Percentiles rank a stretch among this genome's conserved stretches.
These are phyloP conservation scores for Verbena officinalis DNA, from an alignment of 257 asterid species.

Conservation along the genomic window DNA sequence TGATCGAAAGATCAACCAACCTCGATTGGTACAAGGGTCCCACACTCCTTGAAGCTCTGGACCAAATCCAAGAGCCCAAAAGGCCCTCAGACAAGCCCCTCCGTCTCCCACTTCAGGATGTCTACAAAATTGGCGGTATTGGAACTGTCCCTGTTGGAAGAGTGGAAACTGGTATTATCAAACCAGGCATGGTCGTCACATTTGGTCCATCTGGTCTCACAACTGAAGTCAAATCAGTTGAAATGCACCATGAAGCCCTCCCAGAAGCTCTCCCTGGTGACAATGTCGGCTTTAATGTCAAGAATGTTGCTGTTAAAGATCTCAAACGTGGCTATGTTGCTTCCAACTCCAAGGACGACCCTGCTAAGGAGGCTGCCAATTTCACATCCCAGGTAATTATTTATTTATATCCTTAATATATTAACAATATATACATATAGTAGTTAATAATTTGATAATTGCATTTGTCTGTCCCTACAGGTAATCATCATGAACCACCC, in stretches of 20 bases:
- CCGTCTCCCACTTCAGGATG: conserved; percentile 51
- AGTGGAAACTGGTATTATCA: conserved; percentile 42
- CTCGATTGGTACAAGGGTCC: conserved; percentile 57
- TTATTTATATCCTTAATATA: no score
- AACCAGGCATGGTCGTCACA: conserved; percentile 43
- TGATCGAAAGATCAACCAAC: conserved; percentile 45
- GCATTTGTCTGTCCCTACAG: conserved; percentile 13
- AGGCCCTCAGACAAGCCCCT: conserved; percentile 50
- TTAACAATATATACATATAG: no score
- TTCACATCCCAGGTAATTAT: conserved; percentile 38
- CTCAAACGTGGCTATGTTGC: conserved; percentile 48
- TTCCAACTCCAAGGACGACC: conserved; percentile 49
- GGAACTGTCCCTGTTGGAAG: conserved; percentile 49
- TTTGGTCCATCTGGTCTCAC: conserved; percentile 45
- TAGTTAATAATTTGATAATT: no score
- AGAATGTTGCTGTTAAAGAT: conserved; percentile 50
- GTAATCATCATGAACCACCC: conserved; percentile 53
- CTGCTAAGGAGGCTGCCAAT: conserved; percentile 39
- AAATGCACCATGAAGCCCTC: conserved; percentile 47
- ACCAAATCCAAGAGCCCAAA: conserved; percentile 41
- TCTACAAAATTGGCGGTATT: conserved; percentile 50
- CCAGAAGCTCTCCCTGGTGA: conserved; percentile 44
- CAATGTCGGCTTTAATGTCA: conserved; percentile 46
- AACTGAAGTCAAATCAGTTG: conserved; percentile 48
- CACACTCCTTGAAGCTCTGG: conserved; percentile 50